phyloP scores from a whole-genome alignment of 1,139 yeast genomes.

The Scheffersomyces titani region DNA sequence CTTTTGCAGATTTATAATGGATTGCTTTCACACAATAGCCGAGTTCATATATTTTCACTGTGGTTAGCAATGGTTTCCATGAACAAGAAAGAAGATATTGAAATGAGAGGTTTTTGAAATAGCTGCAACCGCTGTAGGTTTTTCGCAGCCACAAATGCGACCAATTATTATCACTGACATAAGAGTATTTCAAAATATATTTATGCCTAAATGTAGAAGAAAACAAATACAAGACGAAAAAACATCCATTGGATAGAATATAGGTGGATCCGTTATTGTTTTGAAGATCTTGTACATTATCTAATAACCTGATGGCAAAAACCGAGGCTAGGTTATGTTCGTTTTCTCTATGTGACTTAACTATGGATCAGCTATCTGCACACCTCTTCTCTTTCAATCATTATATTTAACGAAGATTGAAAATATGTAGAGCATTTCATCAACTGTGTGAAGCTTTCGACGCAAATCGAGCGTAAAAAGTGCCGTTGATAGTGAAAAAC shows the following conservation, averaged over 20 bases:
- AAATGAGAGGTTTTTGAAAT: background rate
- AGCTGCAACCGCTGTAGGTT: background rate
- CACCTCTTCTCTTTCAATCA: background rate
- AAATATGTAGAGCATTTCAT: background rate
- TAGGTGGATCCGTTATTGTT: too few relatives aligned
- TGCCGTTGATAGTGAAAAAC: background rate
- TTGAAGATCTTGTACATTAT: too few relatives aligned
- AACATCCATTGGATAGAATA: background rate
- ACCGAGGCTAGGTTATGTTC: background rate
- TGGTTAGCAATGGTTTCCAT: background rate
- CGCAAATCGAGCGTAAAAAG: background rate
- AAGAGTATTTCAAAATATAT: too few relatives aligned
- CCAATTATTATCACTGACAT: background rate
- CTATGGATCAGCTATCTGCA: background rate
- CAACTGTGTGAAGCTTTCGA: background rate
- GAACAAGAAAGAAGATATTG: background rate
- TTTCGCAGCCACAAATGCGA: background rate
- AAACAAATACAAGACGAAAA: background rate
- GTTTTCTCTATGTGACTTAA: background rate
- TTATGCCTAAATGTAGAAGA: background rate
- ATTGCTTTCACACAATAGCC: too few relatives aligned
- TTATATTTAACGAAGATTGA: background rate
- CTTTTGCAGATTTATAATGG: background rate
- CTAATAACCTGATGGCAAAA: background rate
- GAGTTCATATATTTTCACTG: background rate